A percentile compares a stretch with the other conserved stretches of the same genome.
These are phyloP conservation scores for Xylaria sp. DNA, from an alignment of 2,329 filamentous ascomycete genomes.

Conservation along the genomic window DNA sequence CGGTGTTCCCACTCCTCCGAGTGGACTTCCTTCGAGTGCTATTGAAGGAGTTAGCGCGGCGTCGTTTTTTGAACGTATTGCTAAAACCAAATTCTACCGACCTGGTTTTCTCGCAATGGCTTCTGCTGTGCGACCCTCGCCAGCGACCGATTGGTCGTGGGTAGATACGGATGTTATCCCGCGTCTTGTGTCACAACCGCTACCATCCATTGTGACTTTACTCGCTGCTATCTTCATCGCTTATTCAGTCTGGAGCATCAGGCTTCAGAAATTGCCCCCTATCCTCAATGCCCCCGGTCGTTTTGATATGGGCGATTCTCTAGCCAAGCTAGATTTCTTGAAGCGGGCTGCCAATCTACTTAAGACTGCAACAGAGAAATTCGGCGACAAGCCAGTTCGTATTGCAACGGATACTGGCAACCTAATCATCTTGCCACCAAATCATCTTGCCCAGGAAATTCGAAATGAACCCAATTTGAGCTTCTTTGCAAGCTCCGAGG, in stretches of 20 bases:
- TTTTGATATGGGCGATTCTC: constrained; percentile 30
- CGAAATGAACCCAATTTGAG: constrained; percentile 34
- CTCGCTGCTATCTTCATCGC: constrained; percentile 15
- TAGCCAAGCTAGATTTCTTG: constrained; percentile 32
- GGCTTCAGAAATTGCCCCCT: constrained; percentile 30
- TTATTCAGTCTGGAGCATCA: constrained; percentile 22
- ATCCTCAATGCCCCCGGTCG: constrained; percentile 30
- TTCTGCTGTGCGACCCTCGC: constrained; percentile 24
- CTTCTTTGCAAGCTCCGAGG: constrained; percentile 18
- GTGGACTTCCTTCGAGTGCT: constrained; percentile 1
- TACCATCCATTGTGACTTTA: constrained; percentile 22
- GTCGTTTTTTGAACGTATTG: not conserved
- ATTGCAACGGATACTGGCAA: constrained; percentile 33
- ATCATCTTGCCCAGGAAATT: constrained; percentile 35
- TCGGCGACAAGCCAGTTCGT: constrained; percentile 27
- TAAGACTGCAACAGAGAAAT: constrained; percentile 24
- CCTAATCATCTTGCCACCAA: constrained; percentile 33
- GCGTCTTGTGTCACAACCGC: constrained; percentile 11
- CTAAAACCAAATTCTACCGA: not conserved
- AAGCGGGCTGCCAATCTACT: constrained; percentile 22
- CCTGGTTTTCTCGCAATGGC: constrained; percentile 6
- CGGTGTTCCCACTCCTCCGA: not conserved
- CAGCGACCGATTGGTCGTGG: constrained; percentile 31
- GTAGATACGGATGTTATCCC: constrained; percentile 28
- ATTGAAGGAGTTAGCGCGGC: not conserved